Base-by-base conservation (phyloP, 345 rosid genomes). In the Mercurialis annua region DNA sequence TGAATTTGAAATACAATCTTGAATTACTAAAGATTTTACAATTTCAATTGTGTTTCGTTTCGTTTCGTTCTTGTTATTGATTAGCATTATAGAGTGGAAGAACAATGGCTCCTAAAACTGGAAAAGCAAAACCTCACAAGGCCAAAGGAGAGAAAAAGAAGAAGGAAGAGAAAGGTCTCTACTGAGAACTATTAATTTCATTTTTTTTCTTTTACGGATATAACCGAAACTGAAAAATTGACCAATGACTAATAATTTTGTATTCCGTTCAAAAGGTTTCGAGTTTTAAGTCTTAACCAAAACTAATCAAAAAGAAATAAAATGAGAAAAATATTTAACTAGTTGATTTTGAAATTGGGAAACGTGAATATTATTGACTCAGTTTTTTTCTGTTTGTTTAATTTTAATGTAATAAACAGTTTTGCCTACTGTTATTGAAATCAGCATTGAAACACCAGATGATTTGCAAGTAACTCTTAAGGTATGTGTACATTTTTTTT, bases 41-140 rank as follows among this genome's bases (percentile, higher is more conserved):
- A n/a, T n/a, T n/a, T n/a, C 61, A 44, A 26, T 57, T 34, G 64
- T 43, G 6, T 34, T 27, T 62, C 20, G 8, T 31, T 17, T 49
- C 34, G 36, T 1, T 55, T 23, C 23, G 23, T 62, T 30, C 62
- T 61, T 43, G 5, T 43, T 8, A 30, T 33, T 55, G 65, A 27
- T 14, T 14, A n/a, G 24, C 54, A n/a, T 49, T 49, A n/a, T 49
- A n/a, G 23, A 49, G 23, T 20, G 8, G 9, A n/a, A 2, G 11
- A n/a, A n/a, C n/a, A 49, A 75, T 75, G 79, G 79, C 75, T 71
- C 79, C 79, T 3, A 70, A 71, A 66, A 70, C 75, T 34, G 79
- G 79, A 17, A 75, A 70, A 71, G 66, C 79, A 18, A 75, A 75
- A 48, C 71, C 71, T 3, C 75, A 75, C 61, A 75, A 75, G 55